phyloP scores from a whole-genome alignment of 108 stramenopile species.

The Cyclotella cryptica region DNA sequence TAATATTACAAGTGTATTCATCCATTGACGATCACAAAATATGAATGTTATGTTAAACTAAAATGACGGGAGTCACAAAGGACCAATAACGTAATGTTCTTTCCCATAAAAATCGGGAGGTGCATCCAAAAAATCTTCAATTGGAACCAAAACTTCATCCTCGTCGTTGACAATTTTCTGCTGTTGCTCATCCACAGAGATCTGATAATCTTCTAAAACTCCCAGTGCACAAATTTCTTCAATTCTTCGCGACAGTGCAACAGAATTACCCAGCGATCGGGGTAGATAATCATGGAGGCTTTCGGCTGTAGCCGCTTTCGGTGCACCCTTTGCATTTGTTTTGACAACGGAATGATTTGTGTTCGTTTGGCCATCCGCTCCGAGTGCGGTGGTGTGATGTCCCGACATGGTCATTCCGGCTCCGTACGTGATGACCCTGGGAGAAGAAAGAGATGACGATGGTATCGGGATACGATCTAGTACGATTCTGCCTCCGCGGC shows the following conservation, averaged over 20 bases:
- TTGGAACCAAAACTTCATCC: conserved; percentile 66
- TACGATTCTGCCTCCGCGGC: conserved; percentile 83
- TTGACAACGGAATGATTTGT: not conserved
- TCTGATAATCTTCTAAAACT: conserved; percentile 69
- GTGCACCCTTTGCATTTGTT: conserved; percentile 31
- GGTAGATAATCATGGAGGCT: conserved; percentile 74
- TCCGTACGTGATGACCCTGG: conserved; percentile 64
- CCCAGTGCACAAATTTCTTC: conserved; percentile 73
- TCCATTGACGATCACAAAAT: no score
- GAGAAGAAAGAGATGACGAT: conserved; percentile 31
- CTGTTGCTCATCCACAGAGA: not conserved
- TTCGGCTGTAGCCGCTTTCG: conserved; percentile 50
- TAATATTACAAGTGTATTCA: no score
- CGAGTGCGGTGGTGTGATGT: conserved; percentile 36
- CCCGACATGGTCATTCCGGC: conserved; percentile 33
- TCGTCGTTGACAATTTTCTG: conserved; percentile 49
- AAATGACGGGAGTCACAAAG: conserved; percentile 45
- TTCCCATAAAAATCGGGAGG: conserved; percentile 77
- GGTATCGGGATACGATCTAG: conserved; percentile 80
- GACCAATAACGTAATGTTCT: conserved; percentile 74
- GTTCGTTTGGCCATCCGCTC: conserved; percentile 33
- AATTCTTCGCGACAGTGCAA: conserved; percentile 59
- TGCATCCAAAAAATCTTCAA: conserved; percentile 81
- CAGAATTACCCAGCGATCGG: conserved; percentile 60
- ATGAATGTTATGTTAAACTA: no score